Percentiles rank a stretch among this genome's conserved stretches.
Conservation (phyloP, 805 yeast species). For the Komagataella ulmi region DNA sequence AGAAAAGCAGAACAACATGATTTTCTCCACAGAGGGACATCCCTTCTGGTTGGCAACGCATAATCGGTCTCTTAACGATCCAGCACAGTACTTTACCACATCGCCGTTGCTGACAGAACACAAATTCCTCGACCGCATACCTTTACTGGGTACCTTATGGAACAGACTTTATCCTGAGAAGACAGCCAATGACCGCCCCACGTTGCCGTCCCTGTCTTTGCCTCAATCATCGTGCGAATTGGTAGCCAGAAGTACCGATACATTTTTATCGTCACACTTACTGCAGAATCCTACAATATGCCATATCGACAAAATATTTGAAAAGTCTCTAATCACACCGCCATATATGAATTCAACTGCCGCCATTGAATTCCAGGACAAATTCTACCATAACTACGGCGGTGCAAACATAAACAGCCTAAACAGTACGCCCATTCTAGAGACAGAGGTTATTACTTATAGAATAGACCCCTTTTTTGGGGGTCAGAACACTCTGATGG, state of each 20-base stretch:
- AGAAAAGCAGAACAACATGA: slow-evolving; percentile 19
- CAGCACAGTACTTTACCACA: neutral
- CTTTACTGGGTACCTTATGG: neutral
- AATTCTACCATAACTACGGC: neutral
- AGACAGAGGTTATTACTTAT: neutral
- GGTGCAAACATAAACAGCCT: neutral
- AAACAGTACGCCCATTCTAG: neutral
- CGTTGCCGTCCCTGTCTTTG: neutral
- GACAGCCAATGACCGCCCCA: neutral
- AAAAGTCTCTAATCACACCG: neutral
- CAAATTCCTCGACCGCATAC: slow-evolving; percentile 1
- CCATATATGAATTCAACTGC: neutral
- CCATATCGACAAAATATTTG: neutral
- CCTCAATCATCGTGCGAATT: neutral
- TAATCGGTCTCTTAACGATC: slow-evolving; percentile 3
- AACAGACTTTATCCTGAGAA: neutral
- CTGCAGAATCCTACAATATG: neutral
- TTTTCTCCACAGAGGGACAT: slow-evolving; percentile 86
- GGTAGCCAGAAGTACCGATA: neutral
- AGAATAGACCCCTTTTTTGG: neutral
- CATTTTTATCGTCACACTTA: neutral
- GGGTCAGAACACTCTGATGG: neutral
- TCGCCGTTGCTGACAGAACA: neutral
- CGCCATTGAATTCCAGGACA: neutral
- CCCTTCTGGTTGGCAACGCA: slow-evolving; percentile 59